Percentiles rank a stretch among this genome's conserved stretches.
Conservation (phyloP, 2,329 filamentous ascomycete species). For the Lachnellula cervina region DNA sequence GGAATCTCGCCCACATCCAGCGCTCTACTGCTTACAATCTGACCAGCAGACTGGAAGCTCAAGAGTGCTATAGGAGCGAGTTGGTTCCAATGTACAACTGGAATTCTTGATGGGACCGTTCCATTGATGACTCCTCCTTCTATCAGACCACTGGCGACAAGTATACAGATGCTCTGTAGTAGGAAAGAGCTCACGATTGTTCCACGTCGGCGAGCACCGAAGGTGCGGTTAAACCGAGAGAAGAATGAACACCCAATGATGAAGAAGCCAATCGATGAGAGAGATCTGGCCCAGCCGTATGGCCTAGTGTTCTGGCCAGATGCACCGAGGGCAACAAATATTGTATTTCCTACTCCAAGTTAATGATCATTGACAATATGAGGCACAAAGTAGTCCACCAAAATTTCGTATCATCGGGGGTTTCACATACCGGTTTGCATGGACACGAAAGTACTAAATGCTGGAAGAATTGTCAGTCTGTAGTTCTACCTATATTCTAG, state of each 20-base stretch:
- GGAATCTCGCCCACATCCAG: constrained; percentile 64
- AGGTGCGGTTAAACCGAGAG: constrained; percentile 58
- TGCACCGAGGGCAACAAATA: constrained; percentile 72
- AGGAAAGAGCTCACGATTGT: constrained; percentile 57
- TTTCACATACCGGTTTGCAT: constrained; percentile 58
- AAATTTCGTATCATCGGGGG: not conserved
- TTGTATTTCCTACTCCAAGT: constrained; percentile 58
- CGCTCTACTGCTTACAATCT: constrained; percentile 67
- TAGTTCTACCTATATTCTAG: not conserved
- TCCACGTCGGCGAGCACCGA: constrained; percentile 51
- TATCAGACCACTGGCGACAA: constrained; percentile 45
- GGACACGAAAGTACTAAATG: constrained; percentile 10
- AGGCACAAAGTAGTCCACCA: too few relatives aligned
- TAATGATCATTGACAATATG: not conserved
- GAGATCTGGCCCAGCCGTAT: constrained; percentile 65
- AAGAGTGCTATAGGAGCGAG: constrained; percentile 63
- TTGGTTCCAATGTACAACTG: constrained; percentile 45
- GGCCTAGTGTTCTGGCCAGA: constrained; percentile 45
- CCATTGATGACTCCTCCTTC: constrained; percentile 1
- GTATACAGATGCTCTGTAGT: constrained; percentile 46
- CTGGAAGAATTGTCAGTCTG: constrained; percentile 1
- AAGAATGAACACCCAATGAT: constrained; percentile 69
- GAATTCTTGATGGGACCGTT: not conserved
- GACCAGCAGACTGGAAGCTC: constrained; percentile 70
- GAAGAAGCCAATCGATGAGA: constrained; percentile 64